These are phyloP conservation scores for Garcia nutans DNA, from an alignment of 345 rosid genomes.

Conservation along the genomic window DNA sequence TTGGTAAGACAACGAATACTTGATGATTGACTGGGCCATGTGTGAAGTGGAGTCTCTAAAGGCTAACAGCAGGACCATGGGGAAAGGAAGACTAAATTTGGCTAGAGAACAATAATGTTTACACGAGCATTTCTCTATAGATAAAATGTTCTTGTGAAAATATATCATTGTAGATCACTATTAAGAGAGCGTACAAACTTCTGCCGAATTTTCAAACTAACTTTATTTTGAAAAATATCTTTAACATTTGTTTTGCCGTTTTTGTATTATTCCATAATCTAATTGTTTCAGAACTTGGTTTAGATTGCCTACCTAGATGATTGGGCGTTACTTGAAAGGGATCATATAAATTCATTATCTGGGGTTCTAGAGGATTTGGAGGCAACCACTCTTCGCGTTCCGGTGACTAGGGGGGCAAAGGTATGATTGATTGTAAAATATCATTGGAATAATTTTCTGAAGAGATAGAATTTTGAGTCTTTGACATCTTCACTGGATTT, in stretches of 20 bases:
- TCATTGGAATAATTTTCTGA: not conserved
- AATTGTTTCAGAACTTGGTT: constrained; percentile 25
- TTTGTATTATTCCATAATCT: constrained; percentile 17
- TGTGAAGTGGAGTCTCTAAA: not conserved
- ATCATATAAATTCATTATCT: constrained; percentile 67
- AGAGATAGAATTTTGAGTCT: constrained; percentile 7
- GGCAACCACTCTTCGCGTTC: constrained; percentile 89
- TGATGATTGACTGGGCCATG: not conserved
- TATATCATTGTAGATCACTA: not conserved
- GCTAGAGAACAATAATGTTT: not conserved
- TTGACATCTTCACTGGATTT: constrained; percentile 22
- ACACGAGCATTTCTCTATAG: not conserved
- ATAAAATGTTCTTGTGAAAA: not conserved
- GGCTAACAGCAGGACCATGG: not conserved
- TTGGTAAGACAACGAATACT: no score
- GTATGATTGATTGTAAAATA: constrained; percentile 37
- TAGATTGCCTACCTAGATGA: constrained; percentile 79
- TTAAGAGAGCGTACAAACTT: not conserved
- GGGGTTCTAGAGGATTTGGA: constrained; percentile 84
- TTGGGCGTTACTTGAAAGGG: constrained; percentile 83
- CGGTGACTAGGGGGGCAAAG: constrained; percentile 84
- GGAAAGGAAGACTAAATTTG: not conserved
- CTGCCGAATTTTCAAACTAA: not conserved
- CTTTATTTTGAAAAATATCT: constrained; percentile 2
- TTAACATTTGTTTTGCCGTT: not conserved